These are phyloP conservation scores for Elsinoe arachidis DNA, from an alignment of 2,329 filamentous ascomycete species.

Conservation along the genomic window DNA sequence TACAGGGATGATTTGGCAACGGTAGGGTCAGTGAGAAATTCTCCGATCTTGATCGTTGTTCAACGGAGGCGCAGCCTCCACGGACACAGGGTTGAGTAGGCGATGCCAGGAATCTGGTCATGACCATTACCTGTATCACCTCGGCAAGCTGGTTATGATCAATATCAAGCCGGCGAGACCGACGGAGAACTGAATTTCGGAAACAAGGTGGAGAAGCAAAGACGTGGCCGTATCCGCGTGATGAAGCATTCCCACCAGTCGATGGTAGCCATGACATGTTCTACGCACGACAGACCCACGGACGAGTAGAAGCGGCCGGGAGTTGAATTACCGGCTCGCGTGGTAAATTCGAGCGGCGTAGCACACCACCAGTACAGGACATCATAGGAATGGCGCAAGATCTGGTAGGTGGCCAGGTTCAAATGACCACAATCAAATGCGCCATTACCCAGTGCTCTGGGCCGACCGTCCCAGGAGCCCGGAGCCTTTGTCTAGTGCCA, in stretches of 20 bases:
- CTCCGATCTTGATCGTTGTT: not conserved
- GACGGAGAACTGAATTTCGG: not conserved
- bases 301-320: not conserved
- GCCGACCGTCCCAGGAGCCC: not conserved
- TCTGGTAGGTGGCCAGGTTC: not conserved
- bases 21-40: not conserved
- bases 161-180: not conserved
- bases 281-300: not conserved
- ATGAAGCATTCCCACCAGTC: constrained; percentile 5
- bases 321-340: constrained; percentile 3
- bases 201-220: not conserved
- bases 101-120: not conserved
- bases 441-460: constrained; percentile 4
- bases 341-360: not conserved
- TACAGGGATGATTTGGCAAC: not conserved
- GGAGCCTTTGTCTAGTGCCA: not conserved
- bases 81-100: not conserved
- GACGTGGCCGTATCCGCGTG: not conserved
- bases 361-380: not conserved
- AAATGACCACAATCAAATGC: constrained; percentile 3
- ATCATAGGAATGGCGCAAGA: not conserved
- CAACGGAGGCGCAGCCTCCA: not conserved
- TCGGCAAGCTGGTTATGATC: not conserved
- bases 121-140: not conserved
- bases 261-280: not conserved